Percentiles rank a stretch among this genome's conserved stretches.
Evolutionary conservation across 768 basidiomycete species (phyloP).

Genomic region (Leccinum boreale): DNA sequence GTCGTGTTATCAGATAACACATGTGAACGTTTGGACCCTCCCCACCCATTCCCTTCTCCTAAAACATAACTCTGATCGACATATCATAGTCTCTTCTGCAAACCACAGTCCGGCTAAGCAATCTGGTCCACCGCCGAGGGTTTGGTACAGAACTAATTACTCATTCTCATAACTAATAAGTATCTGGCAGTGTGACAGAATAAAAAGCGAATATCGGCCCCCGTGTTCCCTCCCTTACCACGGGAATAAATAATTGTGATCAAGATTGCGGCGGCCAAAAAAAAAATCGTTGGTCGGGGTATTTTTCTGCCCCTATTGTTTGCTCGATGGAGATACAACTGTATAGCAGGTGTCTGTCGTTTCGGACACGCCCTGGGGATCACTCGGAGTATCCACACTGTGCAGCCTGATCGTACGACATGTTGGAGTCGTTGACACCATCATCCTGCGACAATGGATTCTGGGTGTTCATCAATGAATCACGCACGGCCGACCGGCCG

Average conservation of each 20-base stretch:
- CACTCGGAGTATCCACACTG: not conserved
- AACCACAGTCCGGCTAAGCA: not conserved
- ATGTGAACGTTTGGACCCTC: not conserved
- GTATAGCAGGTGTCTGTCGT: not conserved
- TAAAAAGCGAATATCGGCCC: not conserved
- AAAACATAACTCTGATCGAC: not conserved
- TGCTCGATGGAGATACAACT: not conserved
- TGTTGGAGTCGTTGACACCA: not conserved
- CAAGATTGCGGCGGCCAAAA: not conserved
- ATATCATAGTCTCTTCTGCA: not conserved
- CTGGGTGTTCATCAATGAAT: not conserved
- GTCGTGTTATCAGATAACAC: not conserved
- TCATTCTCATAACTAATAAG: not conserved
- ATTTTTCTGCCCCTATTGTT: not conserved
- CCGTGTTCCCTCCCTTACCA: not conserved
- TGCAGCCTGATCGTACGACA: not conserved
- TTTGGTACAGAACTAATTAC: not conserved
- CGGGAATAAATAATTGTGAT: not conserved
- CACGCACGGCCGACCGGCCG: not conserved
- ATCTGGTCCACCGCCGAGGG: not conserved
- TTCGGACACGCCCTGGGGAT: not conserved
- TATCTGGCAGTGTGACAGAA: not conserved
- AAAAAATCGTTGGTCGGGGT: not conserved
- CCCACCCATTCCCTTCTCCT: not conserved
- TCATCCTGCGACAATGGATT: not conserved